Evolutionary conservation across 1,139 yeast species (phyloP).

Genomic region (Cylindricascospora bacillispora): DNA sequence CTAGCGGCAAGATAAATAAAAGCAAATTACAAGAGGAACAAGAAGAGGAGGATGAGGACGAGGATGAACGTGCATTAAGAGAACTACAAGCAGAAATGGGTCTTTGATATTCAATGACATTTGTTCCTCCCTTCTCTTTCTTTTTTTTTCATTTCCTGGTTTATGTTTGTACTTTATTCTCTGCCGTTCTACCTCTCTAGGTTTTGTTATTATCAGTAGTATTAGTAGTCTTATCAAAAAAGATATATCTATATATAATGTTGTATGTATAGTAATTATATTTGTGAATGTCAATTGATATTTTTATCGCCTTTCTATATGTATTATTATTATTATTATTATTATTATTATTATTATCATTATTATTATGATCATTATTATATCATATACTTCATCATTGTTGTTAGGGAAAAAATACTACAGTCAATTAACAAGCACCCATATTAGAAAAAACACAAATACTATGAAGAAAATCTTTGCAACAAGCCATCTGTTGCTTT

Average conservation of each 20-base stretch:
- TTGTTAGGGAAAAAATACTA: no score
- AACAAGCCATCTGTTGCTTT: conserved; percentile 87
- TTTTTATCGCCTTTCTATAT: no score
- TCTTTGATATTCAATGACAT: conserved; percentile 36
- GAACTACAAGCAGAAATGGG: conserved; percentile 96
- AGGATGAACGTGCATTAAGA: conserved; percentile 82
- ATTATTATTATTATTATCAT: no score
- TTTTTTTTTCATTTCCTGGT: not conserved
- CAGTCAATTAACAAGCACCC: conserved; percentile 58
- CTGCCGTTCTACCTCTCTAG: no score
- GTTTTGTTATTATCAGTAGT: no score
- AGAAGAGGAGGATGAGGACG: conserved; percentile 54
- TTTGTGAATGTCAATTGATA: no score
- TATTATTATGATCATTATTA: no score
- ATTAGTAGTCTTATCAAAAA: no score
- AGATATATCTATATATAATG: no score
- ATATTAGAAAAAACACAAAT: conserved; percentile 58
- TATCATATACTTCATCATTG: conserved; percentile 2
- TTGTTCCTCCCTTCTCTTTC: conserved; percentile 3
- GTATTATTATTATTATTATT: not conserved
- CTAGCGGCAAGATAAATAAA: conserved; percentile 15
- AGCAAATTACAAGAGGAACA: conserved; percentile 14
- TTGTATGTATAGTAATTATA: no score
- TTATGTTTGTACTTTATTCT: no score
- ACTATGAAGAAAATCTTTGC: conserved; percentile 81